Conservation (phyloP, 208 protist species). For the Trypanosoma melophagium region DNA sequence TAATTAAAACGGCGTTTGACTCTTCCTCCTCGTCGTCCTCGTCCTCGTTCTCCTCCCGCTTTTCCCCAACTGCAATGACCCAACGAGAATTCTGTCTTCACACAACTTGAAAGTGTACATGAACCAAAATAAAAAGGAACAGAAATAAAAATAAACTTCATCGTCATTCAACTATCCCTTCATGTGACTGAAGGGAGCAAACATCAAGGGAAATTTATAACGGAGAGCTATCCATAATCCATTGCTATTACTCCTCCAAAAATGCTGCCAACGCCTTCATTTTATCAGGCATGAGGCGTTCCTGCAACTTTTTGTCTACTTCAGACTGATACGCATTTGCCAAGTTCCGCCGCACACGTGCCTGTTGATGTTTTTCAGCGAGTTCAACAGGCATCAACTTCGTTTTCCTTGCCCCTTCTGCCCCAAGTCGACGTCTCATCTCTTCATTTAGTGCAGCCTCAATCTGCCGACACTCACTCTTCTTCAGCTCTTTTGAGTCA, state of each 20-base stretch:
- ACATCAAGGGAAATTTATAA: no score
- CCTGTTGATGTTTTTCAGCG: conserved; percentile 38
- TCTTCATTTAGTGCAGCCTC: conserved; percentile 37
- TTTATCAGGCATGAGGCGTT: conserved; percentile 36
- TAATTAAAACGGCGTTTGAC: no score
- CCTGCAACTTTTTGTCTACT: conserved; percentile 32
- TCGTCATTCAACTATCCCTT: no score
- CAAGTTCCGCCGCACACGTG: conserved; percentile 38
- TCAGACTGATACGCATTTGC: conserved; percentile 38
- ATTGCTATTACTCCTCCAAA: conserved; percentile 19
- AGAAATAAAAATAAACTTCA: no score
- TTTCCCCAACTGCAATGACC: no score
- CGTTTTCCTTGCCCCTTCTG: conserved; percentile 1
- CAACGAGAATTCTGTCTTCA: no score
- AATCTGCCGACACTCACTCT: conserved; percentile 37
- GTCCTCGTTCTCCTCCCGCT: no score
- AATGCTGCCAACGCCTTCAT: conserved; percentile 37
- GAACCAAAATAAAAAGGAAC: no score
- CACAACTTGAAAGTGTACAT: no score
- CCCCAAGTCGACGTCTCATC: conserved; percentile 22
- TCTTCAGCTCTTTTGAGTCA: conserved; percentile 51
- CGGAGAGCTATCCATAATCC: no score
- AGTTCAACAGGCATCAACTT: conserved; percentile 19
- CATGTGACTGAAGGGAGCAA: no score
- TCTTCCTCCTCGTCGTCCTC: no score